Evolutionary conservation across 495 filamentous ascomycete species (phyloP).

Genomic region (Tuber magnatum): DNA sequence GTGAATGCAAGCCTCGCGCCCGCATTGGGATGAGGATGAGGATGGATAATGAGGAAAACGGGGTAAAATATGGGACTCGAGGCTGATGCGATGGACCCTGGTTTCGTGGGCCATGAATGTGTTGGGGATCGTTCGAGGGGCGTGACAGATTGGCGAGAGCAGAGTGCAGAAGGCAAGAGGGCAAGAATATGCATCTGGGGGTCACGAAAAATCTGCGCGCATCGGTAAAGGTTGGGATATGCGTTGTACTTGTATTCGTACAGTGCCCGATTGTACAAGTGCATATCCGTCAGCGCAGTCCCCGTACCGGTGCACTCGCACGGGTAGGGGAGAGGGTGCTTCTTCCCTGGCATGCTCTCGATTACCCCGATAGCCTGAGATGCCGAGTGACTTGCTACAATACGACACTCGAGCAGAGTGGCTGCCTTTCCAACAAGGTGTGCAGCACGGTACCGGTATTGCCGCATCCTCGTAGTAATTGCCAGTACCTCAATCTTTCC

Average conservation of each 20-base stretch:
- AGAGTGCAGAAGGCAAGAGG: slow-evolving; percentile 26
- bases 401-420: background rate
- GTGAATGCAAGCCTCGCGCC: slow-evolving; percentile 9
- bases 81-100: slow-evolving; percentile 16
- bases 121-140: slow-evolving; percentile 28
- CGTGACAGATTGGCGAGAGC: slow-evolving; percentile 36
- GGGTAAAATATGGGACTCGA: slow-evolving; percentile 10
- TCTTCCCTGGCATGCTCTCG: background rate
- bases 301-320: background rate
- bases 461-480: background rate
- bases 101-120: slow-evolving; percentile 20
- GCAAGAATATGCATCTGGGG: slow-evolving; percentile 21
- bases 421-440: background rate
- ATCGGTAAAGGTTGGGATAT: slow-evolving; percentile 24
- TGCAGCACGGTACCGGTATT: background rate
- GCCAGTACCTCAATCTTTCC: background rate
- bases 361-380: background rate
- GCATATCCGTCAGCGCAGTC: background rate
- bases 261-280: background rate
- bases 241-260: too few species aligned
- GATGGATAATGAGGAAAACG: slow-evolving; percentile 15
- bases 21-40: slow-evolving; percentile 8
- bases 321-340: background rate
- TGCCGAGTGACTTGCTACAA: background rate
- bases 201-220: slow-evolving; percentile 24